Evolutionary conservation across 2,329 filamentous ascomycete genomes (phyloP), one percentile per base, ranked within the genome.

Genomic region (Leptodontidium sp.): DNA sequence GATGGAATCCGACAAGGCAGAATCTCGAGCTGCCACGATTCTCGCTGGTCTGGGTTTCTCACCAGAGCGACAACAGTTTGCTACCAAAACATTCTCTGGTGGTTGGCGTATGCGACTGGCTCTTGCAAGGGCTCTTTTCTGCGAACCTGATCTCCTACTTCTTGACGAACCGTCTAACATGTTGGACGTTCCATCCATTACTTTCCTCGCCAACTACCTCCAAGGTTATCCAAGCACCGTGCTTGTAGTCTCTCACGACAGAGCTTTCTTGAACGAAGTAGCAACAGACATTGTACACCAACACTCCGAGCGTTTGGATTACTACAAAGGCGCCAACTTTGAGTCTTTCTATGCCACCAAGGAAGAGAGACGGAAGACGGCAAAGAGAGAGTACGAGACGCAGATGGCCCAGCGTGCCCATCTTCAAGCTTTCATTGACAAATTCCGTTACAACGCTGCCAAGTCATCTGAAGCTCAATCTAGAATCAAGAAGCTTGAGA

Each of bases 131-230:
- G 96, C 96, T 15, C 88, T 99, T 45, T 99, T 99, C 85, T 99
- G 96, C 83, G 96, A 99, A 80, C 96, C 96, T 53, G 96, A 99
- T 82, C 85, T 99, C 64, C 84, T 99, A 69, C 87, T 99, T 80
- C 93, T 99, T 75, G 96, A 99, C 84, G 96, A 99, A 89, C 96
- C 96, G 83, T 98, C 95, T 66, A 98, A 98, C 90, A 98, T 98
- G 95, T 94, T 99, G 93, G 96, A 98, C 82, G 96, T 99, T 68
- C 96, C 96, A n/a, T 98, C 96, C 29, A 98, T 99, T 78, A 97
- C 96, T 67, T 99, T 98, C 88, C 87, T 99, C 79, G 92, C 95
- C 59, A 95, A 94, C 78, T 99, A 99, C 79, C 91, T 99, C 9
- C 94, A 98, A 80, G 86, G 85, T 61, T 99, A 99, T 79, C 95